These are phyloP conservation scores for Sporobolomyces roseus DNA, from an alignment of 768 basidiomycete species.

Conservation along the genomic window DNA sequence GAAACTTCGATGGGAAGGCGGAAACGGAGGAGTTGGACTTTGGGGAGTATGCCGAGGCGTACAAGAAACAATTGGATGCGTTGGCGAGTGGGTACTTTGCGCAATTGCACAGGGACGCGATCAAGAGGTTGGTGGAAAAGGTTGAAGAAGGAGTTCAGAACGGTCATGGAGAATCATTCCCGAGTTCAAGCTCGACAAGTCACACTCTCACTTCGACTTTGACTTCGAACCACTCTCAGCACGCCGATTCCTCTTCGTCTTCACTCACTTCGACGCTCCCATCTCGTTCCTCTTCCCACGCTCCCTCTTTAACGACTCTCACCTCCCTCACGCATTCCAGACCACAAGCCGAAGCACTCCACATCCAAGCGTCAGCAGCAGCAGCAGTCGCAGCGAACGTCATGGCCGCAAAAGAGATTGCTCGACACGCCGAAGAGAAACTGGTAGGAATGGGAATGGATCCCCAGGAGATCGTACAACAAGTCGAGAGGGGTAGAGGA, in stretches of 20 bases:
- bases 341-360: constrained; percentile 27
- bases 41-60: constrained; percentile 33
- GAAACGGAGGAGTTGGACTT: constrained; percentile 8
- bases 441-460: constrained; percentile 22
- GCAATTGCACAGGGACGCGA: constrained; percentile 40
- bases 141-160: constrained; percentile 17
- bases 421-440: constrained; percentile 17
- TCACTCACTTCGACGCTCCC: too few species aligned
- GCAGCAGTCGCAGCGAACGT: constrained; percentile 42
- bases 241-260: too few species aligned
- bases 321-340: constrained; percentile 16
- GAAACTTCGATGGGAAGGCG: not conserved
- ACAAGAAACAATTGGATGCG: constrained; percentile 38
- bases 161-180: not conserved
- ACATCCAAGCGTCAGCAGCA: constrained; percentile 40
- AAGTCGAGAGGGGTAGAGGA: not conserved
- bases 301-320: constrained; percentile 20
- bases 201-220: not conserved
- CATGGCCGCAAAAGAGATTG: constrained; percentile 41
- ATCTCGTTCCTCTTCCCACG: constrained; percentile 17
- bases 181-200: not conserved
- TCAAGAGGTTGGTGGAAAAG: constrained; percentile 21
- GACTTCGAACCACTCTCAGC: too few species aligned
- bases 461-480: not conserved
- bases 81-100: constrained; percentile 42